Evolutionary conservation across 2,329 filamentous ascomycete genomes (phyloP), one percentile per base, ranked within the genome.

Genomic region (Ceratocystis cacaofunesta): DNA sequence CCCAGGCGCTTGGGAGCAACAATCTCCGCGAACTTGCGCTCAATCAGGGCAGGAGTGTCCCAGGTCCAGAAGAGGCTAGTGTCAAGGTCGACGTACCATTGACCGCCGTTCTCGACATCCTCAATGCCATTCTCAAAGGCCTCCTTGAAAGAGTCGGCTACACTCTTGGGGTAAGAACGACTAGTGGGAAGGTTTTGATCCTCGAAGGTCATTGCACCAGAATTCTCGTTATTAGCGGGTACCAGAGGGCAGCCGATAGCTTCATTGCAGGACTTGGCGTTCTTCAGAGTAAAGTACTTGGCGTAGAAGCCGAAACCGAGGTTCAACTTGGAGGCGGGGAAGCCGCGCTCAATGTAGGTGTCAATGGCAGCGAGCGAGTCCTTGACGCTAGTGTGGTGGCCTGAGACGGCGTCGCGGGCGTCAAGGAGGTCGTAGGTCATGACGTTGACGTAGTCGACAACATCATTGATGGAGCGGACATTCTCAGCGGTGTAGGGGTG

Each of bases 401-500:
- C 78, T 2, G 86, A 88, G 12, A 76, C 71, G 55, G 74, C 83
- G 74, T 89, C 83, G 43, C 87, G 83, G 44, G 86, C 81, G 75
- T 88, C 87, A 78, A 87, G 83, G 65, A 87, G 74, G 70, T 89
- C 86, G 72, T 89, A 89, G 2, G 82, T 79, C 86, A 88, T 81
- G 70, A 80, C 76, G 70, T 89, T 89, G 72, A 89, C 77, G 69
- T 85, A 85, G 70, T 90, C 85, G n/a, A 88, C 79, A 0, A 78
- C 76, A 2, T 76, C 71, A 70, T 77, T 79, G 70, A 89, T 86
- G 65, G 78, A 74, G 0, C 85, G 82, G 0, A 85, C 76, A 19
- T 80, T 83, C 10, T 79, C 74, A 2, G 75, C 68, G 0, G 82
- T 88, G 72, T 82, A 89, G 15, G 84, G 86, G 58, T 89, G 80